Evolutionary conservation across 495 filamentous ascomycete genomes (phyloP).

Genomic region (Cercophora samala): DNA sequence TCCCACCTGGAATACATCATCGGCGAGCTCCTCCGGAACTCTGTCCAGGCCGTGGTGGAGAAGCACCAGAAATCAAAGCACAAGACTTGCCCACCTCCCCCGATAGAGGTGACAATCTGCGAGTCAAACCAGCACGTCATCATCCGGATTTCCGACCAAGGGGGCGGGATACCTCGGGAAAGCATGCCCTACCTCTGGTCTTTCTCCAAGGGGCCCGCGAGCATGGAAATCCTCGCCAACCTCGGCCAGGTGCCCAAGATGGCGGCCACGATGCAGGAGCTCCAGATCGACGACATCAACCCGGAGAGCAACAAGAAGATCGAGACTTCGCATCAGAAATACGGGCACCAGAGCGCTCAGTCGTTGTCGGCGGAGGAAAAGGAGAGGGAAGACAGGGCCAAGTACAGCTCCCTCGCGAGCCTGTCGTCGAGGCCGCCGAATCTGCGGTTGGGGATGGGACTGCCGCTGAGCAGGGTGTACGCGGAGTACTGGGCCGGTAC

Average conservation of each 20-base stretch:
- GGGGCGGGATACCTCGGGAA: conserved; percentile 83
- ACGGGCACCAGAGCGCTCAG: not conserved
- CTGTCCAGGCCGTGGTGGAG: conserved; percentile 86
- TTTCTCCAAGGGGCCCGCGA: conserved; percentile 85
- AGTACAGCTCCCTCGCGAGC: conserved; percentile 67
- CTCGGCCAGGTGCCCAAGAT: conserved; percentile 84
- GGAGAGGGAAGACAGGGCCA: conserved; percentile 13
- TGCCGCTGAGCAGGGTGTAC: conserved; percentile 92
- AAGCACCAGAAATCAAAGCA: conserved; percentile 39
- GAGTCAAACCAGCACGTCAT: conserved; percentile 95
- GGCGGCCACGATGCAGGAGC: conserved; percentile 91
- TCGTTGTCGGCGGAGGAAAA: not conserved
- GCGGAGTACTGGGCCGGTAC: conserved; percentile 98
- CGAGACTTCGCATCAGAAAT: not conserved
- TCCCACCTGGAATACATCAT: conserved; percentile 97
- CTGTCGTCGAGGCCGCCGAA: conserved; percentile 81
- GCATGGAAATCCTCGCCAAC: conserved; percentile 69
- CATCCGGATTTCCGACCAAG: conserved; percentile 91
- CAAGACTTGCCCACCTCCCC: conserved; percentile 54
- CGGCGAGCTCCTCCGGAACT: conserved; percentile 92
- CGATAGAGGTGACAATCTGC: conserved; percentile 91
- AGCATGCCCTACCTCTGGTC: conserved; percentile 91
- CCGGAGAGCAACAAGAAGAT: not conserved
- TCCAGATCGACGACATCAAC: conserved; percentile 39
- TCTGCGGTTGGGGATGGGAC: conserved; percentile 84